Base-by-base conservation (phyloP, 305 asterid species). In the Fraxinus baroniana region DNA sequence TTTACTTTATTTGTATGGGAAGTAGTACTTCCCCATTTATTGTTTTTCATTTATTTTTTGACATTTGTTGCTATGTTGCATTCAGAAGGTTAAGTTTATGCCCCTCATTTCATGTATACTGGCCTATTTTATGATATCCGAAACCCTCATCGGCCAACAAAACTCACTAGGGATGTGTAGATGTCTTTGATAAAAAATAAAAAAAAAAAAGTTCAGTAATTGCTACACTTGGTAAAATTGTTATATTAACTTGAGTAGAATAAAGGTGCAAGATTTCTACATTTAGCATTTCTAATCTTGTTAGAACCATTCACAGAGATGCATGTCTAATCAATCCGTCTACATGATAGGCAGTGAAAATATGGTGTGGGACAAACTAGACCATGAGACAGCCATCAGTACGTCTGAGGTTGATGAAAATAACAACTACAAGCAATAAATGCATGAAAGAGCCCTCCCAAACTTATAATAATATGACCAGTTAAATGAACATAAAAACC, bases 401-500 rank as follows among this genome's bases (percentile, higher is more conserved):
- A 20, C 4, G 32, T 18, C 30, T 44, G 1, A 77, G 10, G 15
- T n/a, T 73, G 41, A 44, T 49, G 71, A 66, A 37, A 46, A 35
- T 72, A 78, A 55, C 13, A 78, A 60, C 75, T 55, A 55, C 4
- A 57, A 37, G 46, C 71, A 12, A 80, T 5, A 80, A 74, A 66
- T 66, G 74, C 7, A 66, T 28, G 37, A 68, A 26, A 24, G 74
- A 26, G 32, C 18, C 36, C 36, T 26, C 74, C 36, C 36, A 68
- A 39, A 80, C 57, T 35, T 12, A 12, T 68, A 28, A 26, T 3
- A 68, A 68, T 26, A 68, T 8, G 32, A 62, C 78, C 75, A 80
- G 80, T 49, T 79, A 84, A 74, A 49, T 4, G 74, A 73, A 75
- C 68, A 73, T 22, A 68, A 36, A 52, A 76, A 18, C 10, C 79